A percentile compares a stretch with the other conserved stretches of the same genome.
Evolutionary conservation across 148 eudicot genomes (phyloP).

Genomic region (Cornus kousa): DNA sequence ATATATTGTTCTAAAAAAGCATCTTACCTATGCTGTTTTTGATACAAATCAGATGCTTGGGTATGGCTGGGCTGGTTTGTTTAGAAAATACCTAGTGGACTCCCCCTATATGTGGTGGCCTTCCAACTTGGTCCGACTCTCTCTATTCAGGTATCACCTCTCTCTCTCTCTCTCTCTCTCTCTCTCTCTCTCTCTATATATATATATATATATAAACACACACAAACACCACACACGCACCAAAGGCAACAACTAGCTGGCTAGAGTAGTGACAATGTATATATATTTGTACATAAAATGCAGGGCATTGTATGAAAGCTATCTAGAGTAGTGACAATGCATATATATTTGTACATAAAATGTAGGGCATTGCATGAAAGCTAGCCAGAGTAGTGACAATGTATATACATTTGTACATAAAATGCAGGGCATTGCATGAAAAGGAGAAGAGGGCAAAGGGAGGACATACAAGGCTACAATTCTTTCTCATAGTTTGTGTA

Average conservation of each 20-base stretch:
- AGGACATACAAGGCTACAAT: constrained; percentile 34
- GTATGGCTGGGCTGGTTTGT: constrained; percentile 65
- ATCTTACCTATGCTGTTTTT: neutral
- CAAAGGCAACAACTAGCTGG: neutral
- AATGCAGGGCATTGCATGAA: constrained; percentile 39
- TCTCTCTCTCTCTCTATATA: too few relatives aligned
- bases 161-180: too few relatives aligned
- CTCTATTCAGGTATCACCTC: constrained; percentile 44
- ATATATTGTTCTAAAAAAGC: too few relatives aligned
- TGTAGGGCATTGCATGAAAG: constrained; percentile 38
- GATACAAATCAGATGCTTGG: constrained; percentile 40
- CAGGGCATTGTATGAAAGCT: constrained; percentile 38
- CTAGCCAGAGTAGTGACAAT: too few relatives aligned
- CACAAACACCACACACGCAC: too few relatives aligned
- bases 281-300: neutral
- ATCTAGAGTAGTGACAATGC: too few relatives aligned
- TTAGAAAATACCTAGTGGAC: constrained; percentile 51
- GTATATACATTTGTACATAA: neutral
- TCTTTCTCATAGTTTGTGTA: constrained; percentile 26
- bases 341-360: neutral
- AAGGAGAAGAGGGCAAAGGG: constrained; percentile 36
- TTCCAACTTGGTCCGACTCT: constrained; percentile 47
- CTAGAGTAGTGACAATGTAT: too few relatives aligned
- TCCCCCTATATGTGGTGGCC: constrained; percentile 78
- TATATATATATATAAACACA: too few relatives aligned